phyloP scores from a whole-genome alignment of 345 rosid species.

The Cardamine occulta region DNA sequence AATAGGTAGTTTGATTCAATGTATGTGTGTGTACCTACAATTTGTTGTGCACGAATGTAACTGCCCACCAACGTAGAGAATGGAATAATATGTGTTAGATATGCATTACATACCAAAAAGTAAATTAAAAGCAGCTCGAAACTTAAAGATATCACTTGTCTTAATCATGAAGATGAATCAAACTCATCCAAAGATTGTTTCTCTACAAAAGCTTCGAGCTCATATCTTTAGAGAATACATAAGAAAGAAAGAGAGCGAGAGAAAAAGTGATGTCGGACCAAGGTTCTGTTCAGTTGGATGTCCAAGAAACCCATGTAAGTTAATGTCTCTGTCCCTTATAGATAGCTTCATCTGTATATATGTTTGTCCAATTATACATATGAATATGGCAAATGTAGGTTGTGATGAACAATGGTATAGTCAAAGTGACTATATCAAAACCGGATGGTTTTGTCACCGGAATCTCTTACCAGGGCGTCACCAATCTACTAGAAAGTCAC shows the following conservation, averaged over 20 bases:
- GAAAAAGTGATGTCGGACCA: conserved; percentile 32
- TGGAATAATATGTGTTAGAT: conserved; percentile 7
- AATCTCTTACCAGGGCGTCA: conserved; percentile 60
- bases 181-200: conserved; percentile 19
- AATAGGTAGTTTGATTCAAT: neutral
- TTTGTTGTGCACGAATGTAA: neutral
- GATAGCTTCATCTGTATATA: neutral
- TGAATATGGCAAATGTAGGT: conserved; percentile 55
- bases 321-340: neutral
- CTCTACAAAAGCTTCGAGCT: conserved; percentile 33
- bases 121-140: conserved; percentile 22
- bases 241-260: conserved; percentile 1
- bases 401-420: conserved; percentile 69
- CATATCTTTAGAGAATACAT: neutral
- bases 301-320: conserved; percentile 37
- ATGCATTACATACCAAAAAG: neutral
- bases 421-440: conserved; percentile 70
- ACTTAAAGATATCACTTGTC: conserved; percentile 37
- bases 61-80: conserved; percentile 2
- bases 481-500: conserved; percentile 77
- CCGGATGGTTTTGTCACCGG: conserved; percentile 84
- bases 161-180: conserved; percentile 29
- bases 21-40: no score
- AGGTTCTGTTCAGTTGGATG: conserved; percentile 29
- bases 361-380: neutral